Conservation (phyloP, 192 early-diverging fungal genomes). For the Linnemannia hyalina region DNA sequence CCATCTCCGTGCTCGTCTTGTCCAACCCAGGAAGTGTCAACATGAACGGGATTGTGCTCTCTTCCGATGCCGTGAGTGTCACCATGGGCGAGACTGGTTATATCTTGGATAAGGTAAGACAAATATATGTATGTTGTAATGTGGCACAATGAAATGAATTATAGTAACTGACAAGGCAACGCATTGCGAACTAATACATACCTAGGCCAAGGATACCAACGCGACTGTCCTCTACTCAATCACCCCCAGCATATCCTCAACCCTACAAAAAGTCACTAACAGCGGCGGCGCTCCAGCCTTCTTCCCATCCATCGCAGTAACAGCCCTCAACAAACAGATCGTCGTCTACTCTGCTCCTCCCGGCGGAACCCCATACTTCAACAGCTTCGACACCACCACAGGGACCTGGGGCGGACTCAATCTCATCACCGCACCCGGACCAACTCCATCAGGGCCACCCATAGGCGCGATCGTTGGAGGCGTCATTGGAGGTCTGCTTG, state of each 20-base stretch:
- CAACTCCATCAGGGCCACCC: neutral
- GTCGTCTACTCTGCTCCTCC: slow-evolving; percentile 10
- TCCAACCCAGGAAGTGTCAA: slow-evolving; percentile 19
- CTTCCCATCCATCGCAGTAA: slow-evolving; percentile 6
- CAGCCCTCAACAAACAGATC: slow-evolving; percentile 16
- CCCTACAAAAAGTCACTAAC: slow-evolving; percentile 8
- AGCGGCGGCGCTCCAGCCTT: slow-evolving; percentile 28
- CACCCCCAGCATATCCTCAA: slow-evolving; percentile 26
- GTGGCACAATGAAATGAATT: too few relatives aligned
- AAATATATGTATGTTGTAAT: too few relatives aligned
- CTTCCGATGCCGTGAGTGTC: slow-evolving; percentile 25
- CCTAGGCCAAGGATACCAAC: slow-evolving; percentile 20
- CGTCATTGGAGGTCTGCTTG: slow-evolving; percentile 32
- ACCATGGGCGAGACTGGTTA: slow-evolving; percentile 33
- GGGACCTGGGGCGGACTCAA: slow-evolving; percentile 30
- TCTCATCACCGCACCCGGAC: slow-evolving; percentile 11
- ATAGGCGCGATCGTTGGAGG: slow-evolving; percentile 40
- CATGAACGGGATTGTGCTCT: slow-evolving; percentile 24
- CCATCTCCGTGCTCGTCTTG: slow-evolving; percentile 11
- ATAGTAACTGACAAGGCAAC: neutral
- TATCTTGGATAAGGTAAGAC: slow-evolving; percentile 37
- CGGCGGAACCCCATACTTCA: slow-evolving; percentile 9
- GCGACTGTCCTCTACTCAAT: slow-evolving; percentile 31
- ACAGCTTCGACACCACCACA: slow-evolving; percentile 26
- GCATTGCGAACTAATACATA: neutral